Conservation (phyloP, 2,329 filamentous ascomycete genomes). For the Cladosporium sp. region DNA sequence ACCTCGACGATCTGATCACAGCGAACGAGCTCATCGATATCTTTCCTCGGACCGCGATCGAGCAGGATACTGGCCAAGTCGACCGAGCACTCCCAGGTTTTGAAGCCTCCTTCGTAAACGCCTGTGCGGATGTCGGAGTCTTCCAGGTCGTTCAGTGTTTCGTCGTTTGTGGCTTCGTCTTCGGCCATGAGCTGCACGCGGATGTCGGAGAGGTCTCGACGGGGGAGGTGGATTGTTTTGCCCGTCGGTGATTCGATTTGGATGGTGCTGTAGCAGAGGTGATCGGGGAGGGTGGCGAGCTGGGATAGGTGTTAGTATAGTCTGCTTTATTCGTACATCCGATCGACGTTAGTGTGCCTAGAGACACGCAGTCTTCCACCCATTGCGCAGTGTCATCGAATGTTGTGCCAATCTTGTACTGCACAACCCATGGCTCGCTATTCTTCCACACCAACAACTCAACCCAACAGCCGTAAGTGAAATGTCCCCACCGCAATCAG, state of each 20-base stretch:
- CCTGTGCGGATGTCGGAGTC: conserved; percentile 73
- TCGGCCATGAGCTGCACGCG: conserved; percentile 76
- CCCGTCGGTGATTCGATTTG: conserved; percentile 57
- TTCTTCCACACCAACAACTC: no score
- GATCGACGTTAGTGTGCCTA: no score
- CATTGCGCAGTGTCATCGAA: no score
- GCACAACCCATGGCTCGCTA: no score
- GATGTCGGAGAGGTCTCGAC: conserved; percentile 77
- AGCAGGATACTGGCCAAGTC: conserved; percentile 66
- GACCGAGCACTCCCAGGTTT: conserved; percentile 83
- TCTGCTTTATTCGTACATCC: not conserved
- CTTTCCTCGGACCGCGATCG: conserved; percentile 44
- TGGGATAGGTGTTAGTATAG: conserved; percentile 25
- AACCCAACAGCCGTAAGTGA: no score
- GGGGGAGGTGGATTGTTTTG: conserved; percentile 54
- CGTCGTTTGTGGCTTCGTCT: conserved; percentile 40
- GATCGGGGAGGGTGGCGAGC: conserved; percentile 61
- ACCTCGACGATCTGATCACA: conserved; percentile 48
- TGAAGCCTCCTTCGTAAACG: conserved; percentile 82
- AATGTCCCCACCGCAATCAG: no score
- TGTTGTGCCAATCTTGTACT: no score
- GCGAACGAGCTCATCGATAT: conserved; percentile 45
- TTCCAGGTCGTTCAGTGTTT: conserved; percentile 57
- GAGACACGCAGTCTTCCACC: no score
- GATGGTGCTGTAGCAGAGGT: conserved; percentile 64